Evolutionary conservation across 2,329 filamentous ascomycete species (phyloP).

Genomic region (Colletotrichum sp.): DNA sequence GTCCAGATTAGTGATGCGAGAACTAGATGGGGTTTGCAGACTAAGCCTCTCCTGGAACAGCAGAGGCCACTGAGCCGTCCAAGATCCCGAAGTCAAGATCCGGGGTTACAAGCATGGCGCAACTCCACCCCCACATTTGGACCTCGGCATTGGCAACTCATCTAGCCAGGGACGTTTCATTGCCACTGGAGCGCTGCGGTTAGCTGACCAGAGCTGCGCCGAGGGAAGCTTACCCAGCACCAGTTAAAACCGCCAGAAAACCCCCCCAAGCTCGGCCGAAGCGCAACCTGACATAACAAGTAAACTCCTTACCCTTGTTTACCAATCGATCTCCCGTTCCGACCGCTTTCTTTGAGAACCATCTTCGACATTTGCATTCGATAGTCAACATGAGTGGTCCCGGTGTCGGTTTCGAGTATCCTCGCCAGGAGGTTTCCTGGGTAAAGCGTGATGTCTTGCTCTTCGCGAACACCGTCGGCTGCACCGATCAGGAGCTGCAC

Average conservation of each 20-base stretch:
- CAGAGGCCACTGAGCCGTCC: neutral
- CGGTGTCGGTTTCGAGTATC: constrained; percentile 80
- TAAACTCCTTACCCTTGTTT: neutral
- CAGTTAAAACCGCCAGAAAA: constrained; percentile 15
- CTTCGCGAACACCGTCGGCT: constrained; percentile 89
- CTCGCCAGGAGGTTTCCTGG: constrained; percentile 79
- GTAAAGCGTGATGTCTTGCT: constrained; percentile 86
- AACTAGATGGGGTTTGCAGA: neutral
- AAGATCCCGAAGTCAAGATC: constrained; percentile 16
- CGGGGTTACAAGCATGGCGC: constrained; percentile 5
- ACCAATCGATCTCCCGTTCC: neutral
- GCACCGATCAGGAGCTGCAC: constrained; percentile 85
- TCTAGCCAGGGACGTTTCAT: neutral
- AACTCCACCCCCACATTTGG: constrained; percentile 20
- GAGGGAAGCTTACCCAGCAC: constrained; percentile 3
- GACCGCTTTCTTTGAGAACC: neutral
- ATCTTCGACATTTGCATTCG: neutral
- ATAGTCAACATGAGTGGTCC: constrained; percentile 37
- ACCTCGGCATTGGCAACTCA: constrained; percentile 21
- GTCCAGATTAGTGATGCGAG: neutral
- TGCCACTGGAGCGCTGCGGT: constrained; percentile 7
- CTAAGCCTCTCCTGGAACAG: neutral
- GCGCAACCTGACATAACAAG: neutral
- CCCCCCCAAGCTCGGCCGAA: constrained; percentile 15
- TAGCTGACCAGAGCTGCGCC: constrained; percentile 17